Conservation (phyloP, 441 rosid species). For the Syzygium syzygioides region DNA sequence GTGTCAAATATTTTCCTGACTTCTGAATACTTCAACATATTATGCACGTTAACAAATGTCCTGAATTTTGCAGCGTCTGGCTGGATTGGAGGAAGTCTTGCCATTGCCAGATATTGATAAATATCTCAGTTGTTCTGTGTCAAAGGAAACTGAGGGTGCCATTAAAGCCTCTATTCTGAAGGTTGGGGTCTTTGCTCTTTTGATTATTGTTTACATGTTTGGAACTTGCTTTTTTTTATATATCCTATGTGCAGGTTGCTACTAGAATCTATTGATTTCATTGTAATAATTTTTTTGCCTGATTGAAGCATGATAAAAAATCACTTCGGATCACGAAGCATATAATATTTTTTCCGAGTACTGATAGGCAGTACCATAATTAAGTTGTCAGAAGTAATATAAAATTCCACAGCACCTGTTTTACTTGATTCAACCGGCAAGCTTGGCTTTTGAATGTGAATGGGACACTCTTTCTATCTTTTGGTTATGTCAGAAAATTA, state of each 20-base stretch:
- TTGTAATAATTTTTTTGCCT: background rate
- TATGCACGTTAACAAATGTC: conserved; percentile 11
- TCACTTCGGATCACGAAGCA: background rate
- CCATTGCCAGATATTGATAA: conserved; percentile 44
- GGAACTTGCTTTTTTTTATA: background rate
- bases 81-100: conserved; percentile 70
- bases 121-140: conserved; percentile 32
- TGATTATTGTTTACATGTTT: background rate
- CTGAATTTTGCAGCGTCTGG: conserved; percentile 60
- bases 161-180: conserved; percentile 44
- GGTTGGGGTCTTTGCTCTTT: conserved; percentile 28
- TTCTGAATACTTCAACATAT: background rate
- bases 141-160: conserved; percentile 52
- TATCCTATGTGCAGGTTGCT: background rate
- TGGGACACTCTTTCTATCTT: background rate
- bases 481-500: background rate
- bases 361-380: background rate
- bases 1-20: background rate
- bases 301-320: background rate
- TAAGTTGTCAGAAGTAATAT: background rate
- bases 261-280: background rate
- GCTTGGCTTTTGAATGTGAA: background rate
- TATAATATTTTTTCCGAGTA: background rate
- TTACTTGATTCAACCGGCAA: background rate
- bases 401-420: background rate